Percentiles rank a stretch among this genome's conserved stretches.
Evolutionary conservation across 2,329 filamentous ascomycete genomes (phyloP).

Genomic region (Cyanodermella asteris): DNA sequence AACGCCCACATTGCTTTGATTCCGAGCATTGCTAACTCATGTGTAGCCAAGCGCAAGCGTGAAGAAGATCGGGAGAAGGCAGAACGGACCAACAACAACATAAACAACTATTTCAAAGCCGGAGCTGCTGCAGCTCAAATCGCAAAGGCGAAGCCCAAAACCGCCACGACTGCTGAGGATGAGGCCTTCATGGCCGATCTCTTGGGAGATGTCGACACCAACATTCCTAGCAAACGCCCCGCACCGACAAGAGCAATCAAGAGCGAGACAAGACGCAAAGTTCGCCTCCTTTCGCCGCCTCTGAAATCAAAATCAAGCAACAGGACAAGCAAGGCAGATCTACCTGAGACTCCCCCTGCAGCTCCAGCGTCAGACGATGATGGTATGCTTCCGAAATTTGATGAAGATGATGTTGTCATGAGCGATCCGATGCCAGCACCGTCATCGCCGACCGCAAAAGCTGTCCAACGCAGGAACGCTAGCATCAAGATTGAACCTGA

Average conservation of each 20-base stretch:
- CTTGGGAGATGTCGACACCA: constrained; percentile 70
- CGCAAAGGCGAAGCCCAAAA: constrained; percentile 50
- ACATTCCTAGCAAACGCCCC: constrained; percentile 35
- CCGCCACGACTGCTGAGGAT: constrained; percentile 63
- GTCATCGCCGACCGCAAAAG: constrained; percentile 69
- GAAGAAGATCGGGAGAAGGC: constrained; percentile 71
- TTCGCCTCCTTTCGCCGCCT: constrained; percentile 58
- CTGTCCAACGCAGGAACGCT: constrained; percentile 46
- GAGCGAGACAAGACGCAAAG: constrained; percentile 55
- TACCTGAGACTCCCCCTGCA: constrained; percentile 18
- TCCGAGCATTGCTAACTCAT: neutral
- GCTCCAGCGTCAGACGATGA: constrained; percentile 27
- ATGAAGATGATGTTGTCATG: constrained; percentile 63
- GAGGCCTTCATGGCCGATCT: constrained; percentile 69
- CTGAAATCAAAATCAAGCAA: constrained; percentile 24
- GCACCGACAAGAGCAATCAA: constrained; percentile 49
- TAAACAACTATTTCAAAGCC: constrained; percentile 83
- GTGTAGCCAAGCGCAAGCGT: constrained; percentile 57
- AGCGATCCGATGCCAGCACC: constrained; percentile 67
- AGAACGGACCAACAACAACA: constrained; percentile 74
- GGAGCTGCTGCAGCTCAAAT: constrained; percentile 51
- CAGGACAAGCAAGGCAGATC: constrained; percentile 24
- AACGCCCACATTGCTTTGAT: constrained; percentile 15
- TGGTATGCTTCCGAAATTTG: constrained; percentile 29
- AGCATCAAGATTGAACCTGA: constrained; percentile 39